Evolutionary conservation across 768 basidiomycete genomes (phyloP).

Genomic region (Chiua virens): DNA sequence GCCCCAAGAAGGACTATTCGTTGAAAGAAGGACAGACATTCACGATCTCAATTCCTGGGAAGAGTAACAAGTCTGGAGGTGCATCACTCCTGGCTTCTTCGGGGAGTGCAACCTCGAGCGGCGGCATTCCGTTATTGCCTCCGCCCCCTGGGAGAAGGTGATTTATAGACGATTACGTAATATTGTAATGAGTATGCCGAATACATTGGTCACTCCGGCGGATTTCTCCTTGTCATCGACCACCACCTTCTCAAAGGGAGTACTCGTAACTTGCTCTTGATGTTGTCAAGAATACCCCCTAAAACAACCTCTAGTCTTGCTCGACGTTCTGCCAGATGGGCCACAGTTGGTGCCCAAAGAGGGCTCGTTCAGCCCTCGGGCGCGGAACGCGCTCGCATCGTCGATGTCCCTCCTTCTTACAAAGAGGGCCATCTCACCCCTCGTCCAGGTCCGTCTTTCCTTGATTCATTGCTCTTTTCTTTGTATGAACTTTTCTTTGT

Average conservation of each 20-base stretch:
- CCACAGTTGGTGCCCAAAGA: slow-evolving; percentile 40
- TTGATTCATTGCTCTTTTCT: background rate
- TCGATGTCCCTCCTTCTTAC: slow-evolving; percentile 76
- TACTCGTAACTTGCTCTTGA: slow-evolving; percentile 24
- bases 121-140: slow-evolving; percentile 69
- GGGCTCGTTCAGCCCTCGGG: slow-evolving; percentile 79
- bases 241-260: slow-evolving; percentile 10
- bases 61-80: slow-evolving; percentile 41
- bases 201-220: slow-evolving; percentile 6
- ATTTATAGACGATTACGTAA: slow-evolving; percentile 18
- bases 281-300: slow-evolving; percentile 59
- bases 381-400: slow-evolving; percentile 79
- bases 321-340: slow-evolving; percentile 23
- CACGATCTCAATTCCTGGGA: slow-evolving; percentile 88
- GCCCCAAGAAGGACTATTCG: slow-evolving; percentile 91
- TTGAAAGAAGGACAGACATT: slow-evolving; percentile 96
- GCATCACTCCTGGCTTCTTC: slow-evolving; percentile 40
- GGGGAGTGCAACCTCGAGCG: slow-evolving; percentile 25
- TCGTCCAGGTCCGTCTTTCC: slow-evolving; percentile 52
- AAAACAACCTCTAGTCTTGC: slow-evolving; percentile 30
- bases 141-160: slow-evolving; percentile 72
- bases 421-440: slow-evolving; percentile 70
- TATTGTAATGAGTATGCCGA: background rate
- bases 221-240: slow-evolving; percentile 7
- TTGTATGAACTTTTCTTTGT: slow-evolving; percentile 4